A percentile compares a stretch with the other conserved stretches of the same genome.
These are phyloP conservation scores for Albizia julibrissin DNA, from an alignment of 306 rosid genomes.

Conservation along the genomic window DNA sequence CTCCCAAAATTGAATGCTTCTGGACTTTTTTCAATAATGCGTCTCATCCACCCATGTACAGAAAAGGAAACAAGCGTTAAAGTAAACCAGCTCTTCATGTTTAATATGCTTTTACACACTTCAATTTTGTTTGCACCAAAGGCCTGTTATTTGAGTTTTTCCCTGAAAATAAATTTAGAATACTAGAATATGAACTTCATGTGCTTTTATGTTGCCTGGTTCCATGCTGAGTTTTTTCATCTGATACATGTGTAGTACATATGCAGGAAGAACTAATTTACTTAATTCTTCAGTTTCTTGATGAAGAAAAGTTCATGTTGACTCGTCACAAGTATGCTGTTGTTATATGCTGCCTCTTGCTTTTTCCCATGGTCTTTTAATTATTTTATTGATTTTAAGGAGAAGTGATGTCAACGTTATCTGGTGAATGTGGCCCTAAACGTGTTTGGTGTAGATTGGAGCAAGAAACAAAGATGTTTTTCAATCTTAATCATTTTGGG, in stretches of 20 bases:
- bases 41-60: slow-evolving; percentile 18
- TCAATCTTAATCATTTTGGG: slow-evolving; percentile 26
- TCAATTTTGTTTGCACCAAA: background rate
- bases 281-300: slow-evolving; percentile 33
- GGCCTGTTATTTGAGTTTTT: background rate
- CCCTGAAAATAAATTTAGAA: background rate
- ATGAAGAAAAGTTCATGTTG: slow-evolving; percentile 23
- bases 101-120: background rate
- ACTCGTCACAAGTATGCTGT: slow-evolving; percentile 30
- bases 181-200: background rate
- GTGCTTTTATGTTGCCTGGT: slow-evolving; percentile 1
- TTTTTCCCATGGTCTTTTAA: background rate
- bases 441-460: slow-evolving; percentile 24
- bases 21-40: slow-evolving; percentile 32
- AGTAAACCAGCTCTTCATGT: slow-evolving; percentile 12
- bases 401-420: background rate
- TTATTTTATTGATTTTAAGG: background rate
- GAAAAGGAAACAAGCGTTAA: slow-evolving; percentile 27
- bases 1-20: slow-evolving; percentile 27
- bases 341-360: background rate
- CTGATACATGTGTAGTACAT: background rate
- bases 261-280: slow-evolving; percentile 32
- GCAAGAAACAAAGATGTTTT: slow-evolving; percentile 29
- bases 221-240: background rate
- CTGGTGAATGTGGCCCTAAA: slow-evolving; percentile 5